Conservation (phyloP, 495 filamentous ascomycete genomes). For the Aspergillus panamensis region DNA sequence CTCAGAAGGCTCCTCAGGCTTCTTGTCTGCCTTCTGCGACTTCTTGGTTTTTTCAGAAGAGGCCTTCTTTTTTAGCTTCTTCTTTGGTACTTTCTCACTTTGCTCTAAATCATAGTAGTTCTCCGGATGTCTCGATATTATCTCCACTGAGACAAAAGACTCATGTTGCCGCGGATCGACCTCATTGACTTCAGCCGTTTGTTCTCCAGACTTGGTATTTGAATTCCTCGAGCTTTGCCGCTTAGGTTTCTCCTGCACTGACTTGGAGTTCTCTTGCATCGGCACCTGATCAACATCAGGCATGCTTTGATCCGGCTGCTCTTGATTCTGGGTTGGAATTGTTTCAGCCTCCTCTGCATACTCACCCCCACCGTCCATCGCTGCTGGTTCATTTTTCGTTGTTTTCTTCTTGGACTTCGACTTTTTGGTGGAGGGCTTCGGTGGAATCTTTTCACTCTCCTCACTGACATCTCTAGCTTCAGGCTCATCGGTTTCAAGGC, state of each 20-base stretch:
- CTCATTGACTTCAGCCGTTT: slow-evolving; percentile 26
- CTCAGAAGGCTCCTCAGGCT: slow-evolving; percentile 23
- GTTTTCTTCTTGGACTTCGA: slow-evolving; percentile 37
- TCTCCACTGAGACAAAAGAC: slow-evolving; percentile 40
- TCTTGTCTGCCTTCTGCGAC: slow-evolving; percentile 22
- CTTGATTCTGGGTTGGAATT: slow-evolving; percentile 34
- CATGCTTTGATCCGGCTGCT: neutral
- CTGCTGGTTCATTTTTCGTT: slow-evolving; percentile 31
- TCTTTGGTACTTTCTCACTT: slow-evolving; percentile 27
- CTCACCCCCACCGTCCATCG: slow-evolving; percentile 35
- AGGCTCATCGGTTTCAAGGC: slow-evolving; percentile 43
- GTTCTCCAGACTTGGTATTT: neutral
- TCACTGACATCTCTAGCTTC: slow-evolving; percentile 1
- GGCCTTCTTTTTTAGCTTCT: slow-evolving; percentile 39
- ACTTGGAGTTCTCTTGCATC: slow-evolving; percentile 3
- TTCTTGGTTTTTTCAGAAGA: slow-evolving; percentile 48
- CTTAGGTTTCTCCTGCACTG: slow-evolving; percentile 4
- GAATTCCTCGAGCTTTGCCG: slow-evolving; percentile 3
- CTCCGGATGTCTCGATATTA: slow-evolving; percentile 31
- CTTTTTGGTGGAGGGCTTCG: slow-evolving; percentile 36
- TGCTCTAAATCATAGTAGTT: slow-evolving; percentile 35
- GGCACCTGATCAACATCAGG: neutral
- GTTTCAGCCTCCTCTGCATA: slow-evolving; percentile 45
- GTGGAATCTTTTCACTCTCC: slow-evolving; percentile 30
- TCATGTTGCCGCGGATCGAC: slow-evolving; percentile 38